Conservation (phyloP, 441 rosid genomes). For the Rhodomyrtus psidioides region DNA sequence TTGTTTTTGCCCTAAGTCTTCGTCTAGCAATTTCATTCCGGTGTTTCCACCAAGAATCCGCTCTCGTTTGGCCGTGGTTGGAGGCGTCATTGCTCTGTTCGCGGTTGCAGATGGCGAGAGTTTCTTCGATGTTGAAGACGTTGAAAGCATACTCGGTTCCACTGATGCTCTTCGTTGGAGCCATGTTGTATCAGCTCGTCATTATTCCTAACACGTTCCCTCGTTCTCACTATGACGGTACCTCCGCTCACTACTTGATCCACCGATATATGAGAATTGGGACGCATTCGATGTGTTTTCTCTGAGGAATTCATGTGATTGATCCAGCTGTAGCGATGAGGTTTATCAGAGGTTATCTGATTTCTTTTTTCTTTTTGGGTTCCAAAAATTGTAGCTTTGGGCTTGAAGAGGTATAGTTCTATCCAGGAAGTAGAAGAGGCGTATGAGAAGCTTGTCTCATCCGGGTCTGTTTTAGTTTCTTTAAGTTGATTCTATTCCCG, state of each 20-base stretch:
- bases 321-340: not conserved
- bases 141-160: slow-evolving; percentile 67
- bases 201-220: slow-evolving; percentile 11
- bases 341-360: not conserved
- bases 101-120: slow-evolving; percentile 9
- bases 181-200: slow-evolving; percentile 38
- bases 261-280: not conserved
- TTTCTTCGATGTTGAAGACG: slow-evolving; percentile 13
- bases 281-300: not conserved
- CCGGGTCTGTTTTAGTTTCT: slow-evolving; percentile 14
- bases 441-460: slow-evolving; percentile 40
- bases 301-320: not conserved
- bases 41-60: not conserved
- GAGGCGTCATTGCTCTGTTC: not conserved
- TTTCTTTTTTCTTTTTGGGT: not conserved
- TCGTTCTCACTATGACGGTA: slow-evolving; percentile 10
- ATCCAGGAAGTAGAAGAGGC: slow-evolving; percentile 58
- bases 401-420: slow-evolving; percentile 41
- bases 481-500: slow-evolving; percentile 25
- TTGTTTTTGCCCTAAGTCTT: not conserved
- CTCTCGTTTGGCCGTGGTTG: not conserved
- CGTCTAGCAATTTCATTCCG: not conserved
- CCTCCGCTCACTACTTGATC: slow-evolving; percentile 31
- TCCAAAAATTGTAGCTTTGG: slow-evolving; percentile 37
- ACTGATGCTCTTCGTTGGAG: slow-evolving; percentile 40